These are phyloP conservation scores for Starmera stellimalicola DNA, from an alignment of 1,139 yeast species.

Conservation along the genomic window DNA sequence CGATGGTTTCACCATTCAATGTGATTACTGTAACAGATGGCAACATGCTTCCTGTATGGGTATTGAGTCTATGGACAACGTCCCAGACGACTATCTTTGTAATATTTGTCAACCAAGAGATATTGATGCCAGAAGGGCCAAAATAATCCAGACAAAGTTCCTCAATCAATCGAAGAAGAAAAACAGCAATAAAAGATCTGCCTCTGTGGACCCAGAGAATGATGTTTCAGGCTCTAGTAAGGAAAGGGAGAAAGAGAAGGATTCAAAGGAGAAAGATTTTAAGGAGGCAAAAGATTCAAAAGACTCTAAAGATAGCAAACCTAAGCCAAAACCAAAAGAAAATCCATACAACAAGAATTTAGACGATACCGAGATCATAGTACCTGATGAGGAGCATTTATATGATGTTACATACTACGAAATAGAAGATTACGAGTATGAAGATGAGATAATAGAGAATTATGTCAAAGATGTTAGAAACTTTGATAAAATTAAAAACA, in stretches of 20 bases:
- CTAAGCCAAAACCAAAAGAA: conserved; percentile 14
- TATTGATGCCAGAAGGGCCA: conserved; percentile 42
- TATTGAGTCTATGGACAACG: conserved; percentile 59
- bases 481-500: not conserved
- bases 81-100: conserved; percentile 79
- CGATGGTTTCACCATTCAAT: conserved; percentile 91
- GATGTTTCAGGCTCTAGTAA: not conserved
- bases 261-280: conserved; percentile 2
- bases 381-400: conserved; percentile 28
- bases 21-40: conserved; percentile 90
- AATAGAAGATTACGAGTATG: conserved; percentile 37
- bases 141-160: conserved; percentile 36
- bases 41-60: conserved; percentile 90
- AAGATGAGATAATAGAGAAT: conserved; percentile 24
- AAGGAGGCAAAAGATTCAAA: no score
- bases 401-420: conserved; percentile 44
- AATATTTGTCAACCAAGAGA: conserved; percentile 67
- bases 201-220: not conserved
- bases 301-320: no score
- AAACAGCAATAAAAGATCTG: conserved; percentile 7
- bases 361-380: conserved; percentile 21
- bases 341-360: conserved; percentile 15
- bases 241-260: not conserved
- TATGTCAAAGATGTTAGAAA: conserved; percentile 14
- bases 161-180: conserved; percentile 22